Evolutionary conservation across 768 basidiomycete genomes (phyloP).

Genomic region (Tylopilus plumbeoviolaceoides): DNA sequence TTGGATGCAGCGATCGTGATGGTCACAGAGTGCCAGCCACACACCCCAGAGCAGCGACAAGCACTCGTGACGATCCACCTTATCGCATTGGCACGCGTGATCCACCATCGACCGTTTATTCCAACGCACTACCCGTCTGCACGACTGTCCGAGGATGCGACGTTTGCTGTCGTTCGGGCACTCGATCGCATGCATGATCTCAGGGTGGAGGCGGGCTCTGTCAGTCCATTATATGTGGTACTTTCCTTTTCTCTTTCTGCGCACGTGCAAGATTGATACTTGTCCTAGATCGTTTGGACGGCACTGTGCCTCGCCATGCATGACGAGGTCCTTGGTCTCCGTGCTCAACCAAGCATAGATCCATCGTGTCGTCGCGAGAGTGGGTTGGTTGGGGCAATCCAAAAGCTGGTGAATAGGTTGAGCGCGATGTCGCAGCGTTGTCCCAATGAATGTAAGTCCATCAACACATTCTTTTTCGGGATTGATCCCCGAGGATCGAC

Average conservation of each 20-base stretch:
- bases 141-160: constrained; percentile 14
- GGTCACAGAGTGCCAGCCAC: not conserved
- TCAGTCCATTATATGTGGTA: constrained; percentile 21
- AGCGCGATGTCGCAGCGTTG: constrained; percentile 15
- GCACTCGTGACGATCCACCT: constrained; percentile 17
- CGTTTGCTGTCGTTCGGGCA: constrained; percentile 10
- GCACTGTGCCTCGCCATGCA: constrained; percentile 18
- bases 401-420: constrained; percentile 13
- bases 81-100: constrained; percentile 22
- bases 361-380: constrained; percentile 6
- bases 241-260: not conserved
- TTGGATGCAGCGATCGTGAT: constrained; percentile 9
- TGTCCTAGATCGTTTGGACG: constrained; percentile 24
- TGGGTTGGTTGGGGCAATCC: constrained; percentile 14
- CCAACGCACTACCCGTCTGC: constrained; percentile 12
- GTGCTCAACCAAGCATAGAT: constrained; percentile 3
- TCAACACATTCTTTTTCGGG: not conserved
- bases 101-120: constrained; percentile 21
- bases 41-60: not conserved
- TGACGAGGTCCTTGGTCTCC: constrained; percentile 20
- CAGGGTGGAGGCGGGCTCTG: not conserved
- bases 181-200: constrained; percentile 13
- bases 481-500: not conserved
- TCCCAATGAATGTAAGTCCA: constrained; percentile 19
- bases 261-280: not conserved